Evolutionary conservation across 768 basidiomycete species (phyloP), one percentile per base, ranked within the genome.

Genomic region (Lanmaoa pseudosensibilis): DNA sequence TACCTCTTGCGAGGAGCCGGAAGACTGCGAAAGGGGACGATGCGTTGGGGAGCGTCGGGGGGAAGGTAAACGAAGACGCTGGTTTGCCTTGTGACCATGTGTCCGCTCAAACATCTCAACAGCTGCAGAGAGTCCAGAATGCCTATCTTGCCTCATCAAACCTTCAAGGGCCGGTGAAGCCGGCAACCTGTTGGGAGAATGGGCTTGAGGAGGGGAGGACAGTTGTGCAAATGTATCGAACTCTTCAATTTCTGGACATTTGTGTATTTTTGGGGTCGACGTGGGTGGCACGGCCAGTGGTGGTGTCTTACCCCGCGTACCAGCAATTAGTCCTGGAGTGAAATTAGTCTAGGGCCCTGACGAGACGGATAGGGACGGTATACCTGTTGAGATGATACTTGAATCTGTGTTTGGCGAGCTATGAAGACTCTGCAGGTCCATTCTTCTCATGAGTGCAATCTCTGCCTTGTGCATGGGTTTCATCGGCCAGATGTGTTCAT

Each of bases 381-480:
- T 61, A 71, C 68, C 67, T 70, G 13, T 41, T 5, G 59, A 47
- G 30, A 57, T 33, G 51, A 50, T 43, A 15, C 55, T 57, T 2
- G 56, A 59, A 6, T 70, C 52, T 2, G 56, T 58, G 46, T 50
- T 19, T 27, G 8, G 46, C 5, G 61, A 61, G 41, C 65, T 60
- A 43, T 64, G 62, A 18, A 70, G 54, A 47, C 66, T 68, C 50
- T 81, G 81, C 1, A 70, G 73, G 53, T 79, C 71, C 58, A 73
- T 68, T 47, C 58, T 67, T 50, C 65, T 67, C 47, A 77, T 65
- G 37, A 78, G 61, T 3, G 74, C 62, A 13, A 86, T 72, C 34
- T 86, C 83, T 23, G 69, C 57, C 32, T 75, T 75, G 25, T 61
- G 67, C 55, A 81, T 73, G n/a, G 82, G 78, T 40, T 74, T 64